These are phyloP conservation scores for Rhizopogon salebrosus DNA, from an alignment of 768 basidiomycete species.

Conservation along the genomic window DNA sequence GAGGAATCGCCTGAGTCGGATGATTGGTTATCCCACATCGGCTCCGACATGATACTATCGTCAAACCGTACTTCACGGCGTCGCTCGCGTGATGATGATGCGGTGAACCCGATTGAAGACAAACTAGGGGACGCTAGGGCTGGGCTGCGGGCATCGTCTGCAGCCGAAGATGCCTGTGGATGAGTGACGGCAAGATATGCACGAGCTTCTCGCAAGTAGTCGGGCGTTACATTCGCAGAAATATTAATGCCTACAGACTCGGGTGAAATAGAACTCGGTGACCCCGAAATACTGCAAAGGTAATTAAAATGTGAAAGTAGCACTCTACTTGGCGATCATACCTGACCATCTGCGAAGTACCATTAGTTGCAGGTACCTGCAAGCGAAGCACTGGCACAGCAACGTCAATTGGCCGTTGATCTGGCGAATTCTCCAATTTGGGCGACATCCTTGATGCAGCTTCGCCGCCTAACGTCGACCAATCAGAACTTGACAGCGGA, in stretches of 20 bases:
- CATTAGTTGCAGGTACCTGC: constrained; percentile 20
- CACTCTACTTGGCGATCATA: constrained; percentile 1
- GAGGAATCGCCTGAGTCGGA: constrained; percentile 23
- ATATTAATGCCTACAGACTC: constrained; percentile 27
- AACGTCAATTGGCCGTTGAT: constrained; percentile 5
- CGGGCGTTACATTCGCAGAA: constrained; percentile 27
- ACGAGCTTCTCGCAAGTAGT: constrained; percentile 27
- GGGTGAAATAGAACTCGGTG: constrained; percentile 27
- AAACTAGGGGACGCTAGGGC: constrained; percentile 21
- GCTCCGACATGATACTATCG: constrained; percentile 26
- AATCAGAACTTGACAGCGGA: constrained; percentile 22
- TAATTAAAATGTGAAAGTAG: not conserved
- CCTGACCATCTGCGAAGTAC: constrained; percentile 5
- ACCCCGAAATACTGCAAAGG: constrained; percentile 16
- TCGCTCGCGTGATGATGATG: constrained; percentile 21
- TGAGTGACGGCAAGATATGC: constrained; percentile 28
- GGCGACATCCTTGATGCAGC: constrained; percentile 13
- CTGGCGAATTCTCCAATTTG: constrained; percentile 5
- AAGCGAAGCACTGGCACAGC: constrained; percentile 22
- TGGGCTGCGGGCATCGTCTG: constrained; percentile 14
- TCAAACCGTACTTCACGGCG: constrained; percentile 30
- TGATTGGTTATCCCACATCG: constrained; percentile 25
- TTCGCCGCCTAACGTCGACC: constrained; percentile 23
- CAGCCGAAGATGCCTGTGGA: constrained; percentile 10
- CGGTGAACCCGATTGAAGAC: constrained; percentile 25